Base-by-base conservation (phyloP, 2,329 filamentous ascomycete genomes). In the Clonostachys rhizophaga region DNA sequence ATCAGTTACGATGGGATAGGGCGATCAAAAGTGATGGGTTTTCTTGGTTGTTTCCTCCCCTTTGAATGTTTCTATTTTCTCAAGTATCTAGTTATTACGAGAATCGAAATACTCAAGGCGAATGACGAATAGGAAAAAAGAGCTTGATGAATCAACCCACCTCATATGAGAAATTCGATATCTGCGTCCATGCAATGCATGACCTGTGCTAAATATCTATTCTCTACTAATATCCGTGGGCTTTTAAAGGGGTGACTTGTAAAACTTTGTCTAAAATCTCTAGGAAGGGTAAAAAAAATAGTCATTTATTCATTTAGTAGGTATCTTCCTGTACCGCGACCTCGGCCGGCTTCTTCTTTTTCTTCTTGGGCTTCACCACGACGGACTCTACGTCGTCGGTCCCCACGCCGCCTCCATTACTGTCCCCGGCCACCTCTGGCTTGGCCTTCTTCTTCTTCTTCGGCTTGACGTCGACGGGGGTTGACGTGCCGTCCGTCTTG, bases 381-480 rank as follows among this genome's bases (percentile, higher is more conserved):
- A 53, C 54, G 9, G 48, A 58, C 47, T 57, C 40, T 9, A 52
- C 56, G 30, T 61, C 49, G 43, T 45, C 39, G 20, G 47, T 47
- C 52, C 39, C 37, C 12, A 51, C 57, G 2, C 48, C 58, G 17
- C 48, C 50, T 18, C 46, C 55, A 20, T 47, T 52, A 33, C 48
- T 56, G 10, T 47, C 54, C 17, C 41, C 44, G 18, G 40, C 51
- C 24, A 13, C 42, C 12, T 17, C 24, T 14, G 43, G 59, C 50
- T 63, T 63, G 44, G 56, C 66, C 52, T 60, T 68, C 54, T 71
- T 75, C 61, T 74, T 80, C 58, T 77, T 81, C 63, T 76, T 80
- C 39, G 62, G 63, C 57, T 72, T 73, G 47, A 70, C 67, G 17
- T 69, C 66, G 5, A 67, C 69, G 37, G 68, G 14, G 13, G 16